Base-by-base conservation (phyloP, 768 basidiomycete species). In the Agaricus subrufescens region DNA sequence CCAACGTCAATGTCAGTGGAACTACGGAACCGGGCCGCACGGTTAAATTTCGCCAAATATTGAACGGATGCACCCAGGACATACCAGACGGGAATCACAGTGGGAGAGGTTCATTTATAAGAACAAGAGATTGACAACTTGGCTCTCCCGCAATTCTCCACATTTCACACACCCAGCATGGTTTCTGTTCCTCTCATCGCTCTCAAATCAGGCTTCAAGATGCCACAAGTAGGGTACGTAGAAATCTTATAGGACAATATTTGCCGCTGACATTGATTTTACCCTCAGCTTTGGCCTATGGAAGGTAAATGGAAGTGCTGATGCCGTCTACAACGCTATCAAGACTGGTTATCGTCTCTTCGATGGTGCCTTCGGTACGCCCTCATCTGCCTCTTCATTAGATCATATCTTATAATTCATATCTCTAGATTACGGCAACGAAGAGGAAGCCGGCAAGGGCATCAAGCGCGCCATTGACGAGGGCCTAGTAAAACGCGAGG, bases 271-370 rank as follows among this genome's bases (percentile, higher is more conserved):
- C n/a, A 15, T 38, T 6, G 43, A 31, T n/a, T 27, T 54, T 37
- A 30, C 26, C 31, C 42, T 23, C 46, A 71, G 69, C 19, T 69
- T 69, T 55, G 69, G 69, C 51, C 61, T 71, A 43, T 72, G 71
- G 71, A 71, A 72, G 57, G 69, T 72, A 60, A 80, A 79, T 59
- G 67, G 76, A 49, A 71, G 71, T 47, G 84, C 86, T 47, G 79
- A 85, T 45, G 84, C 86, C 52, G 91, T 95, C 50, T 93, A 92
- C 76, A 73, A 86, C 56, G 91, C 93, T 15, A 87, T 94, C 73
- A 91, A 91, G 68, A 75, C 78, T 26, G 93, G 94, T 0, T 94
- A 92, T 68, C 84, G 93, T 59, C 86, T 96, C 53, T 77, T 96
- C 54, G 92, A 94, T 55, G 87, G 89, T 58, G 91, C 91, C 9